Evolutionary conservation across 495 filamentous ascomycete species (phyloP).

Genomic region (Penicillium canescens): DNA sequence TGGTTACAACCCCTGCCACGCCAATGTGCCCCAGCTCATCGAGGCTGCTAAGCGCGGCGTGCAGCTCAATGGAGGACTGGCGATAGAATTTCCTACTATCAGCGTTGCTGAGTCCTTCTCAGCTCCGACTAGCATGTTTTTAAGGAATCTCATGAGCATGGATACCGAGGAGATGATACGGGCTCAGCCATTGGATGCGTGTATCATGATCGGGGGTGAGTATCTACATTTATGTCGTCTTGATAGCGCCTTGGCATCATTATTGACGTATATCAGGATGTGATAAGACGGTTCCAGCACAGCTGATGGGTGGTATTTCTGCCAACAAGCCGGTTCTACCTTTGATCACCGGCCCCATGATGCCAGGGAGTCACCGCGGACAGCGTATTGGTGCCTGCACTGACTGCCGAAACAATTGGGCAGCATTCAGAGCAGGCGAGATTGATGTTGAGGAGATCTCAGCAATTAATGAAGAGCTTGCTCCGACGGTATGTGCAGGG

Average conservation of each 20-base stretch:
- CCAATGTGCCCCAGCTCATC: slow-evolving; percentile 65
- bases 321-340: slow-evolving; percentile 67
- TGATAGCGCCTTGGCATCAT: not conserved
- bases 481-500: slow-evolving; percentile 53
- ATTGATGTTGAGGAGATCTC: slow-evolving; percentile 67
- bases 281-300: slow-evolving; percentile 69
- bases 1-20: slow-evolving; percentile 68
- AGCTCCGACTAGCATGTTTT: slow-evolving; percentile 66
- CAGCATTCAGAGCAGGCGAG: slow-evolving; percentile 57
- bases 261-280: slow-evolving; percentile 43
- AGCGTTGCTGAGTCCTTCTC: slow-evolving; percentile 65
- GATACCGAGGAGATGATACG: slow-evolving; percentile 72
- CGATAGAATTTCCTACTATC: slow-evolving; percentile 68
- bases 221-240: not conserved
- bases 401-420: slow-evolving; percentile 69
- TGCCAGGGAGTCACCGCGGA: slow-evolving; percentile 62
- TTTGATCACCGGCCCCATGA: slow-evolving; percentile 66
- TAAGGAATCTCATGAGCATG: slow-evolving; percentile 71
- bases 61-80: slow-evolving; percentile 59
- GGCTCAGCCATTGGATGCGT: slow-evolving; percentile 64
- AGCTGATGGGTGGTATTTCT: slow-evolving; percentile 69
- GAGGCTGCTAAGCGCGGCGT: slow-evolving; percentile 65
- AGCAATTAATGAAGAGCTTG: slow-evolving; percentile 66
- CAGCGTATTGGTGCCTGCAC: slow-evolving; percentile 64
- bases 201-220: slow-evolving; percentile 64